phyloP scores from a whole-genome alignment of 2,329 filamentous ascomycete genomes.

The Xylaria polymorpha region DNA sequence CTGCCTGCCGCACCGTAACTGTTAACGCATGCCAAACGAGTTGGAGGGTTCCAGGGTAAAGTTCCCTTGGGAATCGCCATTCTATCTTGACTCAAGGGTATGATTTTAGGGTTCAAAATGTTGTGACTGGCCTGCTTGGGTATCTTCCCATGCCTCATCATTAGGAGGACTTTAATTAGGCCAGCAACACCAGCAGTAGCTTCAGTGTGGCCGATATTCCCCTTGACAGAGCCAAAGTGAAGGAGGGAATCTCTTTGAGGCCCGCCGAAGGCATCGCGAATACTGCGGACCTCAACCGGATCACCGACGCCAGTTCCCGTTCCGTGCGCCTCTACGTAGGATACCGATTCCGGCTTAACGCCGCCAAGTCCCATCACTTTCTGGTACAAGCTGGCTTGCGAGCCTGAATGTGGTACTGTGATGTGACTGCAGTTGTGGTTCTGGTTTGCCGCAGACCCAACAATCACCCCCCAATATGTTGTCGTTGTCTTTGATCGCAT shows the following conservation, averaged over 20 bases:
- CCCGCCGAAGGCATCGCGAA: slow-evolving; percentile 32
- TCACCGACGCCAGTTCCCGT: slow-evolving; percentile 32
- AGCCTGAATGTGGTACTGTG: slow-evolving; percentile 53
- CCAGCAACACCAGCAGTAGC: slow-evolving; percentile 28
- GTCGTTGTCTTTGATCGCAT: slow-evolving; percentile 61
- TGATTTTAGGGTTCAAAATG: slow-evolving; percentile 26
- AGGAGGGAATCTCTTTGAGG: slow-evolving; percentile 17
- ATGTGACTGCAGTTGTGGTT: slow-evolving; percentile 56
- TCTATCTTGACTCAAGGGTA: slow-evolving; percentile 14
- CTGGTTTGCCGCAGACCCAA: slow-evolving; percentile 54
- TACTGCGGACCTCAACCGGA: slow-evolving; percentile 31
- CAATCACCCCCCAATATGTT: slow-evolving; percentile 55
- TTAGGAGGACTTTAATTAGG: slow-evolving; percentile 35
- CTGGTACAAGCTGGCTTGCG: slow-evolving; percentile 50
- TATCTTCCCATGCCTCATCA: slow-evolving; percentile 33
- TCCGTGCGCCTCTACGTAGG: slow-evolving; percentile 34
- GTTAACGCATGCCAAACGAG: slow-evolving; percentile 41
- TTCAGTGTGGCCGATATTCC: slow-evolving; percentile 35
- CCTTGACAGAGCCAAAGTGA: slow-evolving; percentile 31
- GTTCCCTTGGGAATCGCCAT: slow-evolving; percentile 20
- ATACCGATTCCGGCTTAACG: slow-evolving; percentile 44
- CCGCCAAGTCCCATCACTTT: slow-evolving; percentile 47
- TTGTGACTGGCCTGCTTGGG: slow-evolving; percentile 28
- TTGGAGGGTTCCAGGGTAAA: slow-evolving; percentile 24
- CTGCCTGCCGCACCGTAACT: slow-evolving; percentile 37